A percentile compares a stretch with the other conserved stretches of the same genome.
Evolutionary conservation across 306 rosid species (phyloP).

Genomic region (Erythrophleum fordii): DNA sequence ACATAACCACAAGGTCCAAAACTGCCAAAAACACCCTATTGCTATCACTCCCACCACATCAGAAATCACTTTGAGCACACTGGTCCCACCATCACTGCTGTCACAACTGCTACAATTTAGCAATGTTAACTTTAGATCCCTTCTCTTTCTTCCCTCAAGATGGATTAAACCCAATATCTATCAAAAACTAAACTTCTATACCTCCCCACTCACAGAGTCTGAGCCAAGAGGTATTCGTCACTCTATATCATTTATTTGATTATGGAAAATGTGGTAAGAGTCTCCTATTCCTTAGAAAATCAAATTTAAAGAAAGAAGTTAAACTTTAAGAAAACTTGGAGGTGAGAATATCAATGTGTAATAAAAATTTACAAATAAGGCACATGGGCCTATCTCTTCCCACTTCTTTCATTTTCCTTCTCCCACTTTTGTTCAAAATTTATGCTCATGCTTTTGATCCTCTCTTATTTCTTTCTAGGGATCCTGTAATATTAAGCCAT

Average conservation of each 20-base stretch:
- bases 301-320: neutral
- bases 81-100: neutral
- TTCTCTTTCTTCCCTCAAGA: neutral
- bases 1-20: neutral
- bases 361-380: neutral
- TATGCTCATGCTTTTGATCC: neutral
- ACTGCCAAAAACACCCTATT: constrained; percentile 1
- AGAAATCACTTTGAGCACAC: neutral
- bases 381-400: neutral
- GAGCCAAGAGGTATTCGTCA: neutral
- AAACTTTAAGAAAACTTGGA: neutral
- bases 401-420: neutral
- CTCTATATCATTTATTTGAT: no score
- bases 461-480: neutral
- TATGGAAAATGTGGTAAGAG: no score
- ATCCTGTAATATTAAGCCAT: neutral
- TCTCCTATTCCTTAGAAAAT: no score
- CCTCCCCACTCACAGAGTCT: neutral
- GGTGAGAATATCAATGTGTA: neutral
- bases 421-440: neutral
- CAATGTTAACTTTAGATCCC: neutral
- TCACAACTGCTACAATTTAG: neutral
- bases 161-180: neutral
- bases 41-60: neutral
- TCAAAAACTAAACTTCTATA: neutral